A percentile compares a stretch with the other conserved stretches of the same genome.
Evolutionary conservation across 306 rosid genomes (phyloP).

Genomic region (Quercus robur): DNA sequence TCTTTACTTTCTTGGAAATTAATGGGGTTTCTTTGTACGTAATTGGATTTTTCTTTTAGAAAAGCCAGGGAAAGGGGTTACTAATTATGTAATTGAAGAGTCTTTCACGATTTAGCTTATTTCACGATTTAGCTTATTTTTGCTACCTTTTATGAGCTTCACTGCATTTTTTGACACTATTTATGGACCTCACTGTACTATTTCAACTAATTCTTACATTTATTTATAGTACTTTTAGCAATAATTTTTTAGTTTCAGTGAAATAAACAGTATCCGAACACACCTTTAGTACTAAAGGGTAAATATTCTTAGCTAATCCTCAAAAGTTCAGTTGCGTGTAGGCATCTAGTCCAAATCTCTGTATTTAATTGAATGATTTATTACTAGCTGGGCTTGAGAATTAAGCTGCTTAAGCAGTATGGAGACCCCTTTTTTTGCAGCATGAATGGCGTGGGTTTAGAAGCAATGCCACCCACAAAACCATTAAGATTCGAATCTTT

Average conservation of each 20-base stretch:
- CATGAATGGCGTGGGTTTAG: conserved; percentile 13
- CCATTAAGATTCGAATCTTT: conserved; percentile 21
- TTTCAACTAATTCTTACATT: no score
- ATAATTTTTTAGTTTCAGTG: no score
- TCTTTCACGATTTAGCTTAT: background rate
- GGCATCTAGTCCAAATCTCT: conserved; percentile 1
- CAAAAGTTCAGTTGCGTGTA: background rate
- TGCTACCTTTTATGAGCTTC: no score
- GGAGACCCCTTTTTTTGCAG: conserved; percentile 22
- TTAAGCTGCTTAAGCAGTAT: conserved; percentile 11
- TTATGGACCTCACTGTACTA: no score
- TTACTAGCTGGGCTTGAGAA: background rate
- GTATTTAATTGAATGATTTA: background rate
- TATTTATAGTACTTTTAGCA: no score
- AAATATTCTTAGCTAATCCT: background rate
- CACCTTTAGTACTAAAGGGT: background rate
- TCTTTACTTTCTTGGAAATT: background rate
- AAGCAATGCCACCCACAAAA: conserved; percentile 11
- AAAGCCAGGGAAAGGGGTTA: background rate
- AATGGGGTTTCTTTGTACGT: background rate
- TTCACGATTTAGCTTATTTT: no score
- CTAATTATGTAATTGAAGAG: background rate
- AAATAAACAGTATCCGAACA: no score
- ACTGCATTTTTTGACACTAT: no score
- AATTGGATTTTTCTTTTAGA: background rate